A percentile compares a stretch with the other conserved stretches of the same genome.
Evolutionary conservation across 192 early-diverging fungal genomes (phyloP).

Genomic region (Coemansia sp.): DNA sequence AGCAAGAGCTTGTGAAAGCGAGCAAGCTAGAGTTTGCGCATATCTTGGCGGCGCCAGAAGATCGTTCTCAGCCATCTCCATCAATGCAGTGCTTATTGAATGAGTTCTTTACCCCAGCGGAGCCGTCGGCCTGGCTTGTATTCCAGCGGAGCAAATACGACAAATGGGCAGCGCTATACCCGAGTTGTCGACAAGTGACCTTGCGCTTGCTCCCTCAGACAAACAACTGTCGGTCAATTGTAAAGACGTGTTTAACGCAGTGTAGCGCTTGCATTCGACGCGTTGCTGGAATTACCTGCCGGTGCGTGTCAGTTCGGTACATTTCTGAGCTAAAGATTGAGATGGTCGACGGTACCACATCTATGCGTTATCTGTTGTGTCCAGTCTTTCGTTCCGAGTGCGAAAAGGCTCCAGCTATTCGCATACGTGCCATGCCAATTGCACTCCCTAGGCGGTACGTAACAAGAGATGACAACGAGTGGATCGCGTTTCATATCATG

Average conservation of each 20-base stretch:
- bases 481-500: conserved; percentile 39
- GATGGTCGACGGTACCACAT: conserved; percentile 10
- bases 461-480: conserved; percentile 17
- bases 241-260: conserved; percentile 23
- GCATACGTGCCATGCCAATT: conserved; percentile 28
- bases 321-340: conserved; percentile 25
- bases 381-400: conserved; percentile 33
- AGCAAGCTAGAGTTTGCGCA: conserved; percentile 32
- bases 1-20: background rate
- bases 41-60: conserved; percentile 20
- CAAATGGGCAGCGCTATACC: conserved; percentile 25
- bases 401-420: conserved; percentile 25
- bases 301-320: conserved; percentile 25
- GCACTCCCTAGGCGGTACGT: conserved; percentile 26
- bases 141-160: conserved; percentile 29
- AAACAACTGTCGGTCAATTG: conserved; percentile 8
- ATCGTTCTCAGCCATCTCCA: conserved; percentile 3
- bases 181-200: conserved; percentile 1
- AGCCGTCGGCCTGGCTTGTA: conserved; percentile 21
- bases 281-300: conserved; percentile 15
- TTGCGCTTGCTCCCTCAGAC: conserved; percentile 27
- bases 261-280: conserved; percentile 39
- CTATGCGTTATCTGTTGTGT: conserved; percentile 24
- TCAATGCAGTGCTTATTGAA: conserved; percentile 19
- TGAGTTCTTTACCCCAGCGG: conserved; percentile 19